These are phyloP conservation scores for Juncus effusus DNA, from an alignment of 176 grass and related monocot genomes.

Conservation along the genomic window DNA sequence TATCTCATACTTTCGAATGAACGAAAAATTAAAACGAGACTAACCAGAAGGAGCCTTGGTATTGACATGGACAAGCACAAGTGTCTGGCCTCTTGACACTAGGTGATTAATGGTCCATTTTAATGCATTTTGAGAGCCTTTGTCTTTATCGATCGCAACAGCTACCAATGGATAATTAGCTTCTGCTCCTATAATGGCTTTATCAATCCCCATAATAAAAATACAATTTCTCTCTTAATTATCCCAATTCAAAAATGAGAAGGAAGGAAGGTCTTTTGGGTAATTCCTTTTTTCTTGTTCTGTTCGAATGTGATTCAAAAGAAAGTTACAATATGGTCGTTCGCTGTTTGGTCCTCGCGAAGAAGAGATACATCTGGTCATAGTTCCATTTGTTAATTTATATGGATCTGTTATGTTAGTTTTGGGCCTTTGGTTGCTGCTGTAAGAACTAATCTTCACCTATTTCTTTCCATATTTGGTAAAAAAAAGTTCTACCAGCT, in stretches of 20 bases:
- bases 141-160: slow-evolving; percentile 79
- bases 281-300: background rate
- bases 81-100: slow-evolving; percentile 50
- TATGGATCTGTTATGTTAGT: background rate
- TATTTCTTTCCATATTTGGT: too few relatives aligned
- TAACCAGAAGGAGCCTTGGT: slow-evolving; percentile 53
- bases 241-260: background rate
- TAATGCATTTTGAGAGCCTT: slow-evolving; percentile 72
- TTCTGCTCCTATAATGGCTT: slow-evolving; percentile 21
- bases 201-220: slow-evolving; percentile 33
- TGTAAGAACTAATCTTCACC: slow-evolving; percentile 2
- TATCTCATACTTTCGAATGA: too few relatives aligned
- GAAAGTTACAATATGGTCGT: too few relatives aligned
- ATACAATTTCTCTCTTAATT: background rate
- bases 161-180: slow-evolving; percentile 52
- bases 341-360: too few relatives aligned
- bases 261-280: too few relatives aligned
- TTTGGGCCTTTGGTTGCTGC: background rate
- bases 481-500: too few relatives aligned
- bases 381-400: too few relatives aligned
- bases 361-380: too few relatives aligned
- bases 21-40: too few relatives aligned
- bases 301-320: too few relatives aligned
- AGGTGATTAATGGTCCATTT: slow-evolving; percentile 69
- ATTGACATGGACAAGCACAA: slow-evolving; percentile 74